Evolutionary conservation across 2,329 filamentous ascomycete species (phyloP).

Genomic region (Aspergillus tanneri): DNA sequence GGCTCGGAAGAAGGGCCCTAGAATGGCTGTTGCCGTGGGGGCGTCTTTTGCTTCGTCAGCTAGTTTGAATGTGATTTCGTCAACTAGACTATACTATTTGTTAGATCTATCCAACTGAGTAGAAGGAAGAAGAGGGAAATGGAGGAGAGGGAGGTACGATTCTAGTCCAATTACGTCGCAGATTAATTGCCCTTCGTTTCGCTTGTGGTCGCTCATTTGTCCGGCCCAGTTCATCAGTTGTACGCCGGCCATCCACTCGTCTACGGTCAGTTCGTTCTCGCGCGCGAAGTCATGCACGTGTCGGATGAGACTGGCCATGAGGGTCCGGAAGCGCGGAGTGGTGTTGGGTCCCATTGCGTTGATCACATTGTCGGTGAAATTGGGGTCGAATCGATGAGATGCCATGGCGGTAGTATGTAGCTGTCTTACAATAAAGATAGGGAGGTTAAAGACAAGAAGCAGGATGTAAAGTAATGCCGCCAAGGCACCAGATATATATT

Average conservation of each 20-base stretch:
- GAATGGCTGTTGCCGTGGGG: constrained; percentile 72
- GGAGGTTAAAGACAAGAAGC: too few relatives aligned
- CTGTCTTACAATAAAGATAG: constrained; percentile 2
- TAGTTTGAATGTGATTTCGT: constrained; percentile 74
- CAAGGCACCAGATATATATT: too few relatives aligned
- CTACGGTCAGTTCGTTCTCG: constrained; percentile 58
- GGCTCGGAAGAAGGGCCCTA: constrained; percentile 80
- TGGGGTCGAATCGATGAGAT: constrained; percentile 44
- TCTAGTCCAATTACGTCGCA: constrained; percentile 61
- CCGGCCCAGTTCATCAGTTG: constrained; percentile 62
- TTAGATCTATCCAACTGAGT: constrained; percentile 7
- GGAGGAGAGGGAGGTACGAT: constrained; percentile 41
- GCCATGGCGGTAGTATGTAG: constrained; percentile 12
- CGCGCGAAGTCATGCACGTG: constrained; percentile 61
- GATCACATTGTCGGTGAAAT: constrained; percentile 68
- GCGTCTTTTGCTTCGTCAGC: constrained; percentile 53
- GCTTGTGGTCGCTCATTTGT: constrained; percentile 60
- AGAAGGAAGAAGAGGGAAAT: not conserved
- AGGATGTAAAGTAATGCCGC: too few relatives aligned
- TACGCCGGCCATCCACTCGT: constrained; percentile 59
- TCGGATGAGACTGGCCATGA: constrained; percentile 55
- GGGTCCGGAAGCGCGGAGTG: constrained; percentile 62
- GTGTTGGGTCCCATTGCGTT: constrained; percentile 71
- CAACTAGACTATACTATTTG: constrained; percentile 56
- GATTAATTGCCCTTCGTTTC: constrained; percentile 63